Base-by-base conservation (phyloP, 805 yeast genomes). In the Ogataea naganishii region DNA sequence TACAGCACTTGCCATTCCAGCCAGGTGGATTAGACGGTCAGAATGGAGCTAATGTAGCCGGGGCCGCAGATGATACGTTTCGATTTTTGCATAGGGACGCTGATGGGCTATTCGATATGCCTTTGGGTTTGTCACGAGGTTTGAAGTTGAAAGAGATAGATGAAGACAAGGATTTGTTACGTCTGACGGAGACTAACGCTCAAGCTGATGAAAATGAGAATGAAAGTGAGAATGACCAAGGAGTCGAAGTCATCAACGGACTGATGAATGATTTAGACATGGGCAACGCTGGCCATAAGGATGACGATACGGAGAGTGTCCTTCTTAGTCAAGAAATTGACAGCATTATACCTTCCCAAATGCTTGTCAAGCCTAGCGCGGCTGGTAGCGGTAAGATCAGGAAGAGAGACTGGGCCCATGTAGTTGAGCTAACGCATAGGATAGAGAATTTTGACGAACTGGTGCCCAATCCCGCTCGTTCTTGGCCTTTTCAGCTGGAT, bases 401-500 rank as follows among this genome's bases (percentile, higher is more conserved):
- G 10, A 53, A 44, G 31, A 72, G 67, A 36, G 75, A 77, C 35
- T 92, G 97, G 97, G 98, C 98, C 0, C 98, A 92, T 57, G 75
- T 83, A 23, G 95, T 92, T 8, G 95, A 92, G 44, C 58, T 92
- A 28, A 75, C 82, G 46, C 94, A 85, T 46, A 72, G 70, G 36
- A 72, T 92, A 33, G 82, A 79, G 15, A 86, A 92, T 51, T 92
- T 92, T 49, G 65, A 72, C 13, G 95, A 88, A 44, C 61, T 92
- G 29, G 85, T 92, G 5, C 97, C 98, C 1, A 76, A 82, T 37
- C 89, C 89, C 64, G 98, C 98, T 0, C 64, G 95, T 30, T 74
- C 68, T 24, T 92, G 95, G 92, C 96, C 98, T 0, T 92, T 92
- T 47, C 89, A 86, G 51, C 64, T 92, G 27, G 99, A 92, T 58